Conservation (phyloP, 371 early-diverging fungal species). For the Capillidium heterosporum region DNA sequence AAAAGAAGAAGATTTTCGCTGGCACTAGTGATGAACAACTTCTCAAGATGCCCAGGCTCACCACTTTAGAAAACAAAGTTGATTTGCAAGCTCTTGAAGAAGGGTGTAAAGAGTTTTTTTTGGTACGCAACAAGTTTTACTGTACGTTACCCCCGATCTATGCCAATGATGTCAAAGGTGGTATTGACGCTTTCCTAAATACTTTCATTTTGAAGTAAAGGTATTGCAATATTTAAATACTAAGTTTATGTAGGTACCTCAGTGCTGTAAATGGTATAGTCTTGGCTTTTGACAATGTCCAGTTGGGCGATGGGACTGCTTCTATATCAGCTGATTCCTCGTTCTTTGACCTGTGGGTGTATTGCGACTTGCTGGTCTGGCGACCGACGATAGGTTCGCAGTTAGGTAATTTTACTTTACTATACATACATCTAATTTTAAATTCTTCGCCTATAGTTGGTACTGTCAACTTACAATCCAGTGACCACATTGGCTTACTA, state of each 20-base stretch:
- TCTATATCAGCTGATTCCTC: constrained; percentile 72
- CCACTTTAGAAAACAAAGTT: too few species aligned
- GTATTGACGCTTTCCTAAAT: constrained; percentile 62
- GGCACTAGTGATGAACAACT: too few species aligned
- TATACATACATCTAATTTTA: not conserved
- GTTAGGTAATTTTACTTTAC: constrained; percentile 26
- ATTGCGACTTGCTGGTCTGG: constrained; percentile 58
- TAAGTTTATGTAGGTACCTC: constrained; percentile 33
- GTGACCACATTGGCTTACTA: constrained; percentile 87
- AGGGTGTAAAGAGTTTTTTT: not conserved
- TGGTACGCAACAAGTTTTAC: not conserved
- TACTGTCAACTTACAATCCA: constrained; percentile 76
- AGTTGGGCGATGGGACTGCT: constrained; percentile 32
- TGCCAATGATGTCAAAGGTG: constrained; percentile 38
- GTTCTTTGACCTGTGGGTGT: constrained; percentile 54
- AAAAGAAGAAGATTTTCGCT: too few species aligned
- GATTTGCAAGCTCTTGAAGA: too few species aligned
- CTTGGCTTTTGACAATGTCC: constrained; percentile 52
- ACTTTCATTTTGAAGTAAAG: constrained; percentile 66
- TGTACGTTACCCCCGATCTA: constrained; percentile 44
- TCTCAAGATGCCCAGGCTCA: too few species aligned
- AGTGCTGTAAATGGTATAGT: constrained; percentile 78
- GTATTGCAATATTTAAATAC: not conserved
- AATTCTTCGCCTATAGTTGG: constrained; percentile 32
- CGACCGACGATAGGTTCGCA: constrained; percentile 48